These are phyloP conservation scores for Aspergillus candidus DNA, from an alignment of 2,329 filamentous ascomycete species.

Conservation along the genomic window DNA sequence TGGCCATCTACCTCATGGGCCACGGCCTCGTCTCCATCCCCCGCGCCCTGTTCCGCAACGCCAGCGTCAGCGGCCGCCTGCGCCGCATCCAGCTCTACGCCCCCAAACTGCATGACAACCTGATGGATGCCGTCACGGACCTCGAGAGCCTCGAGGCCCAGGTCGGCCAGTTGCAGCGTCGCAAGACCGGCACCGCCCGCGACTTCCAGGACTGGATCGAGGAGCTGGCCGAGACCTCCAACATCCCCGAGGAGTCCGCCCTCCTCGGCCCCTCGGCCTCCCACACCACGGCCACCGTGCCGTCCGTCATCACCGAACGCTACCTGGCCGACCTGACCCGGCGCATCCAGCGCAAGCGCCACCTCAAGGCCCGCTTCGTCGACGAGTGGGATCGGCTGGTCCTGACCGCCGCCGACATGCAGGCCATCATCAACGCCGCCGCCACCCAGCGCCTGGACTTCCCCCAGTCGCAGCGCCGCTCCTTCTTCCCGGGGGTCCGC, in stretches of 20 bases:
- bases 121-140: constrained; percentile 75
- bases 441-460: constrained; percentile 77
- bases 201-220: constrained; percentile 93
- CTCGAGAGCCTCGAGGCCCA: constrained; percentile 77
- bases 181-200: constrained; percentile 70
- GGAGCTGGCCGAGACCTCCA: constrained; percentile 74
- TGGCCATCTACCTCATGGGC: constrained; percentile 96
- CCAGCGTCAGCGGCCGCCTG: constrained; percentile 67
- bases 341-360: constrained; percentile 71
- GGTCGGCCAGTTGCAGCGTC: constrained; percentile 68
- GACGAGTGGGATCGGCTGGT: constrained; percentile 82
- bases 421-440: constrained; percentile 76
- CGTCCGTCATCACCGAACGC: constrained; percentile 82
- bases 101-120: constrained; percentile 74
- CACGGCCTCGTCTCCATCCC: constrained; percentile 92
- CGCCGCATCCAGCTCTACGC: constrained; percentile 71
- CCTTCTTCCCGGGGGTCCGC: constrained; percentile 50
- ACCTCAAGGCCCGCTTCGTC: constrained; percentile 74
- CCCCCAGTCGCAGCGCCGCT: constrained; percentile 51
- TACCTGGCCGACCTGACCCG: constrained; percentile 87
- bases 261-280: constrained; percentile 30
- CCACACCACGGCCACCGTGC: constrained; percentile 44
- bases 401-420: constrained; percentile 64
- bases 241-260: constrained; percentile 54
- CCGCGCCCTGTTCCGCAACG: constrained; percentile 69